Percentiles rank a stretch among this genome's conserved stretches.
phyloP scores from a whole-genome alignment of 202 grass and related monocot genomes.

The Schoenoplectus tabernaemontani region DNA sequence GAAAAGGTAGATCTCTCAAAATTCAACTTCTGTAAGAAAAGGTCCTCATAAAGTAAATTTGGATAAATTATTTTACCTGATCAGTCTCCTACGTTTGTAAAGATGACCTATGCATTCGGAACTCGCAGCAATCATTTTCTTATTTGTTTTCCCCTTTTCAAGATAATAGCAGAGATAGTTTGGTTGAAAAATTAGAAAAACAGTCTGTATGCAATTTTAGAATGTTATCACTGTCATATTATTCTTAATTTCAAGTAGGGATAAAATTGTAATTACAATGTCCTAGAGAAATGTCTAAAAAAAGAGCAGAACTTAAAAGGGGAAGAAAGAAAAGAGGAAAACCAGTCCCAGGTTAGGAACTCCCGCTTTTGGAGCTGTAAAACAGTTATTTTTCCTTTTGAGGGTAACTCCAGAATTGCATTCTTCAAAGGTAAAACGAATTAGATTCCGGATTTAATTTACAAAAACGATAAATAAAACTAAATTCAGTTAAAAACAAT shows the following conservation, averaged over 20 bases:
- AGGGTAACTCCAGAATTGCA: background rate
- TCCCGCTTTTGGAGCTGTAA: constrained; percentile 6
- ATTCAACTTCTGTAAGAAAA: background rate
- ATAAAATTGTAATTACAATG: constrained; percentile 4
- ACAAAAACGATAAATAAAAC: constrained; percentile 1
- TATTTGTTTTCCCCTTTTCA: background rate
- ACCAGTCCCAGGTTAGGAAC: background rate
- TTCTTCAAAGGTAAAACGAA: background rate
- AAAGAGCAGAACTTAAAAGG: background rate
- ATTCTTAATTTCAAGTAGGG: background rate
- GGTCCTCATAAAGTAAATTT: background rate
- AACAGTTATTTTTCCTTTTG: background rate
- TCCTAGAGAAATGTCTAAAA: background rate
- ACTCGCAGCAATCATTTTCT: background rate
- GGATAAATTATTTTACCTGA: constrained; percentile 5
- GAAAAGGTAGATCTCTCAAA: background rate
- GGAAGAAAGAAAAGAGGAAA: background rate
- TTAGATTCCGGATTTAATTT: background rate
- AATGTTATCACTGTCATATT: background rate
- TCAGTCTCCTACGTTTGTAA: constrained; percentile 13
- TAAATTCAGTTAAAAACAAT: constrained; percentile 2
- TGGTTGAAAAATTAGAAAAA: constrained; percentile 24
- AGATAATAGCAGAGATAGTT: constrained; percentile 9
- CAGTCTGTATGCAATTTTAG: constrained; percentile 17
- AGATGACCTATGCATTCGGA: background rate